Evolutionary conservation across 169 alveolate species (phyloP), one percentile per base, ranked within the genome.

Genomic region (Eimeria necatrix): DNA sequence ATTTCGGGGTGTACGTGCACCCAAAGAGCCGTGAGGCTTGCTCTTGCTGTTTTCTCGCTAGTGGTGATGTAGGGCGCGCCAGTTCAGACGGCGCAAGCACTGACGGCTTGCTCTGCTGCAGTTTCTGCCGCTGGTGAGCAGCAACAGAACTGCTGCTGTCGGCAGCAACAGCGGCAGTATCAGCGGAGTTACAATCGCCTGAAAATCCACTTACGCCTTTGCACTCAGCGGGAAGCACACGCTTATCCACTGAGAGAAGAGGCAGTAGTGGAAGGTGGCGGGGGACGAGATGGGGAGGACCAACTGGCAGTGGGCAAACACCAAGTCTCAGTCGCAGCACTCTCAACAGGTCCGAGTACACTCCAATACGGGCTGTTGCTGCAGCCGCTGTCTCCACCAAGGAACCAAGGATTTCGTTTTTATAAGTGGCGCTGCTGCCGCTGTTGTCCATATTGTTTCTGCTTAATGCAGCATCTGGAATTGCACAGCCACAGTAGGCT

Each of bases 1-100:
- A 91, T 41, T 76, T 73, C 59, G 95, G 95, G 83, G 91, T 91
- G 95, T 91, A 91, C 81, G 95, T 76, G 74, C 95, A 91, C 83
- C 95, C 95, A 70, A 91, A 91, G 56, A 91, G 90, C 49, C 80
- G 95, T 14, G 73, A 32, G 24, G 76, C 78, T 26, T 84, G 91
- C 49, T 84, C 91, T 16, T 84, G 59, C 91, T 84, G 91, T 56
- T 53, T 49, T 18, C 88, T 48, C 4, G 88, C 61, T 4, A 78
- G 88, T 16, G 88, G 88, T 1, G 88, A 78, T 18, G 88, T 51
- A 0, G 88, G 88, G 24, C 53, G 48, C 0, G 70, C 68, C 24
- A 64, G 26, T 12, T 78, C 88, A 16, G 88, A 78, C 5, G 88
- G 88, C 14, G 52, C 70, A 60, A 78, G 51, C 68, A 78, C 68